Percentiles rank a stretch among this genome's conserved stretches.
Conservation (phyloP, 345 rosid species). For the Lumnitzera littorea region DNA sequence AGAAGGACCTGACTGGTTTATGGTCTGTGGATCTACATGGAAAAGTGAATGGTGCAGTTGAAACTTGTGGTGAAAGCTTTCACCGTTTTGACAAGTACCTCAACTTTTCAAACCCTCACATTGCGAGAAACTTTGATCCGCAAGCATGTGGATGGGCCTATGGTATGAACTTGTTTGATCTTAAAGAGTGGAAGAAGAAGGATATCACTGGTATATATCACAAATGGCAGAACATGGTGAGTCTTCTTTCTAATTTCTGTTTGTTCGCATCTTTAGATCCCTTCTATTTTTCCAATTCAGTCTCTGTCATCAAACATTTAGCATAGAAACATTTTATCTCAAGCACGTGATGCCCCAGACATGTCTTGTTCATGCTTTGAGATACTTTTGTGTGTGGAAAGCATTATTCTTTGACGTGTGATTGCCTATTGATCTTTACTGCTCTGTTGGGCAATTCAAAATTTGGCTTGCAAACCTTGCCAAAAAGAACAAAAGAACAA, state of each 20-base stretch:
- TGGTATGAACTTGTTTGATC: slow-evolving; percentile 97
- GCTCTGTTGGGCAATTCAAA: too few species aligned
- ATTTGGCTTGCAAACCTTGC: too few species aligned
- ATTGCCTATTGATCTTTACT: too few species aligned
- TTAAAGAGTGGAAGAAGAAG: slow-evolving; percentile 84
- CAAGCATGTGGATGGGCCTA: slow-evolving; percentile 99
- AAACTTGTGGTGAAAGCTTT: slow-evolving; percentile 98
- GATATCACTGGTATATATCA: slow-evolving; percentile 97
- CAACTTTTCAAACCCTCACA: slow-evolving; percentile 89
- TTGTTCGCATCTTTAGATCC: too few species aligned
- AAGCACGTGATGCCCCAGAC: too few species aligned
- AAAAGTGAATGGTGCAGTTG: slow-evolving; percentile 96
- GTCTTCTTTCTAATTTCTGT: slow-evolving; percentile 8
- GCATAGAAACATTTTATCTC: too few species aligned
- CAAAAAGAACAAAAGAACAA: too few species aligned
- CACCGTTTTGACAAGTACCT: slow-evolving; percentile 96
- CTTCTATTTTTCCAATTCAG: too few species aligned
- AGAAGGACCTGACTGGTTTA: slow-evolving; percentile 83
- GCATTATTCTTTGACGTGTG: too few species aligned
- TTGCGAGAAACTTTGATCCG: slow-evolving; percentile 80
- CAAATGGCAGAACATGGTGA: slow-evolving; percentile 97
- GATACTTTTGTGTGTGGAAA: too few species aligned
- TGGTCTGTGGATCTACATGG: slow-evolving; percentile 85
- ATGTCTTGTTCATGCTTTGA: too few species aligned
- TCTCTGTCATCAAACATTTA: too few species aligned